Conservation (phyloP, 371 early-diverging fungal species). For the Encephalitozoon cuniculi region DNA sequence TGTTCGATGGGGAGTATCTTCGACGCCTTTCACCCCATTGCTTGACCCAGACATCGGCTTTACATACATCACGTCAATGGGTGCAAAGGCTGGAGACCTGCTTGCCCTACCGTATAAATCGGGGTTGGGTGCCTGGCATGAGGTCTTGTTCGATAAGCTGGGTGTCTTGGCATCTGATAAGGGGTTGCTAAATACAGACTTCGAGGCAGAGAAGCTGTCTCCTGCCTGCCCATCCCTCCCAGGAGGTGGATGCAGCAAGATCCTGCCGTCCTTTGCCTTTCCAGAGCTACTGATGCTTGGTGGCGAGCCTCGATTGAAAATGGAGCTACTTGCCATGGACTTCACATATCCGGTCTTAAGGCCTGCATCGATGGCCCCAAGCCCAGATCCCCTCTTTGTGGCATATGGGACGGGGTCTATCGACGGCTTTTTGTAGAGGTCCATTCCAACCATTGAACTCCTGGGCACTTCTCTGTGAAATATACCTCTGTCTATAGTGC, state of each 20-base stretch:
- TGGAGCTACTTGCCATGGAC: not conserved
- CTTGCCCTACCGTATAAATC: not conserved
- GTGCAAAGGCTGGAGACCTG: not conserved
- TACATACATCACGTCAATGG: slow-evolving; percentile 11
- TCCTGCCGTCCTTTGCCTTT: not conserved
- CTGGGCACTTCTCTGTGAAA: not conserved
- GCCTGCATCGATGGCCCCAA: not conserved
- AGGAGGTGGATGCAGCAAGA: not conserved
- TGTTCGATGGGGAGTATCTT: too few species aligned
- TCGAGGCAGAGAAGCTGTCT: not conserved
- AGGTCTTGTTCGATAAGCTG: not conserved
- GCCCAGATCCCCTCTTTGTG: not conserved
- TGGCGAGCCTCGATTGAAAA: not conserved
- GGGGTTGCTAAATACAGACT: not conserved
- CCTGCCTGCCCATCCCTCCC: not conserved
- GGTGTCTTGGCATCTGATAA: not conserved
- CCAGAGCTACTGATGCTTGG: not conserved
- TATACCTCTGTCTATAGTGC: not conserved
- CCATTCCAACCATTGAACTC: not conserved
- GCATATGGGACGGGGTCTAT: not conserved
- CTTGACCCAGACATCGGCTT: not conserved
- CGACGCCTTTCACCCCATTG: not conserved
- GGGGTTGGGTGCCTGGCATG: not conserved
- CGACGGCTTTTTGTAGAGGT: not conserved
- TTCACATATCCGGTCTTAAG: not conserved